Evolutionary conservation across 352 stramenopile genomes (phyloP), one percentile per base, ranked within the genome.

Genomic region (Phytopythium cucurbitacearum): DNA sequence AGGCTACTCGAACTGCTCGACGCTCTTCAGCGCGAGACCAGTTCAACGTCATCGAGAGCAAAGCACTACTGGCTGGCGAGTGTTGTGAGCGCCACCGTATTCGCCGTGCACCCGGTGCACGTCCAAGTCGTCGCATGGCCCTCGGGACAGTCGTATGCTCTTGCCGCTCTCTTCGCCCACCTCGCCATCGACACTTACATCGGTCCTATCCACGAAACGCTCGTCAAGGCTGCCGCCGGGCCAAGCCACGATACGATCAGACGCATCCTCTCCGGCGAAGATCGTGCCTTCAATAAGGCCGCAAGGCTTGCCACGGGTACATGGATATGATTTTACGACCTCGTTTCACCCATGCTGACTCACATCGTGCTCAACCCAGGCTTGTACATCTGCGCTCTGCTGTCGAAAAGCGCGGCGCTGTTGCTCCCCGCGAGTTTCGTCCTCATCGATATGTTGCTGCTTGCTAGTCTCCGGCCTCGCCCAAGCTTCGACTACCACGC

Each of bases 101-200:
- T 75, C 52, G 60, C 62, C 10, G 59, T 87, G 4, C 82, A 93
- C 38, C 82, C 82, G 7, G 56, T 85, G 38, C 60, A 87, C 40
- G 69, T 87, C 32, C 79, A 92, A 41, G 67, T 90, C 34, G 62
- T 92, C 28, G 75, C 48, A 9, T 92, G 81, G 79, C 73, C 80
- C 32, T 91, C 80, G 0, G 76, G 73, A 1, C 75, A 91, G 56
- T 78, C 82, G 1, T 91, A 93, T 46, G 58, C 79, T 3, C 61
- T 88, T 11, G 69, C 70, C 5, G 66, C 67, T 4, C 40, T 89
- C 8, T 87, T 91, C 46, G 67, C 65, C 10, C 62, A 76, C 46
- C 46, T 89, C 8, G 64, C 66, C 5, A 35, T 86, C 1, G 69
- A 64, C 33, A 53, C 68, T 9, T 67, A 80, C 48, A 32, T 69